Percentiles rank a stretch among this genome's conserved stretches.
Evolutionary conservation across 331 rosid species (phyloP).

Genomic region (Phaseolus coccineus): DNA sequence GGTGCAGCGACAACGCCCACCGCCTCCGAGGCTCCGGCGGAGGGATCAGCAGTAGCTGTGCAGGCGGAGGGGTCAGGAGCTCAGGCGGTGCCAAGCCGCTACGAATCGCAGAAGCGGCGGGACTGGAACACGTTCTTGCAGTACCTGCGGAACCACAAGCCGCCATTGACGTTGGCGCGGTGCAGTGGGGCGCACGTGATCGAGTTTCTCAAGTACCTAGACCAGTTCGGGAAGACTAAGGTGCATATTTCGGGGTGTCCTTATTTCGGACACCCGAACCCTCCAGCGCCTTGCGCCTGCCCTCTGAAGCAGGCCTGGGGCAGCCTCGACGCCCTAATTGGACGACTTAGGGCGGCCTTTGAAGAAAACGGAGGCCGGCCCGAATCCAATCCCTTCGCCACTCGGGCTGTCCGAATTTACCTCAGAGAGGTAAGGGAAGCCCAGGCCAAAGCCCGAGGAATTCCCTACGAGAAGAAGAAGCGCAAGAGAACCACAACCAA

Average conservation of each 20-base stretch:
- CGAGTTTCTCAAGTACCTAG: slow-evolving; percentile 88
- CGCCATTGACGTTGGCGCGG: slow-evolving; percentile 81
- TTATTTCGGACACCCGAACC: slow-evolving; percentile 79
- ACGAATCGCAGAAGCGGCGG: slow-evolving; percentile 93
- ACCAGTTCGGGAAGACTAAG: slow-evolving; percentile 96
- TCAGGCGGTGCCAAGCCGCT: slow-evolving; percentile 70
- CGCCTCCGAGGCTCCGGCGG: slow-evolving; percentile 10
- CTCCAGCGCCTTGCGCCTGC: slow-evolving; percentile 89
- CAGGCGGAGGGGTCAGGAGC: slow-evolving; percentile 1
- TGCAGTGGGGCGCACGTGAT: slow-evolving; percentile 99
- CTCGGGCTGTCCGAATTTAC: slow-evolving; percentile 87
- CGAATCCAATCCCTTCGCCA: slow-evolving; percentile 87
- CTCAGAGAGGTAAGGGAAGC: slow-evolving; percentile 83
- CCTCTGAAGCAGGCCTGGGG: slow-evolving; percentile 96
- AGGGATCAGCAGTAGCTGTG: not conserved
- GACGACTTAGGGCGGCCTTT: slow-evolving; percentile 90
- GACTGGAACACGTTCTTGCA: slow-evolving; percentile 98
- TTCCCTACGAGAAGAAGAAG: slow-evolving; percentile 94
- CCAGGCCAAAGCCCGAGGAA: slow-evolving; percentile 93
- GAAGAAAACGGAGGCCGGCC: slow-evolving; percentile 93
- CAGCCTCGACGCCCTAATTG: slow-evolving; percentile 93
- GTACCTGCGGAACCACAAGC: slow-evolving; percentile 89
- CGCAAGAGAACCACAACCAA: slow-evolving; percentile 63
- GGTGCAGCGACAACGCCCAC: slow-evolving; percentile 42
- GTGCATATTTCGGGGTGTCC: slow-evolving; percentile 80